Base-by-base conservation (phyloP, 176 grass and related monocot genomes). In the Pharus latifolius region DNA sequence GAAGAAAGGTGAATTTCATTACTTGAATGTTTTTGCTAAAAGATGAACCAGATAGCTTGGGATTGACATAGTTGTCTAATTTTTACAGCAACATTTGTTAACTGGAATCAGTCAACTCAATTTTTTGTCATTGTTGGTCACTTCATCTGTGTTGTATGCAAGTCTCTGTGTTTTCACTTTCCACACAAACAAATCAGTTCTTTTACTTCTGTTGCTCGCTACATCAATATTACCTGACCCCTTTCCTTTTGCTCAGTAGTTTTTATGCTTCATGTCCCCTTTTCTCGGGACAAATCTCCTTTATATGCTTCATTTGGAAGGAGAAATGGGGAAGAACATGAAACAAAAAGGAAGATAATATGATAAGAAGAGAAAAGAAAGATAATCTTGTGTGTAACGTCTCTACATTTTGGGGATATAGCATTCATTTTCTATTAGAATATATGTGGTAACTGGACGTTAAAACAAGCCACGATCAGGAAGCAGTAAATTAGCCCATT, bases 1-100 rank as follows among this genome's bases (percentile, higher is more conserved):
- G 89, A 98, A 61, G 80, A 83, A 64, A 90, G 94, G 94, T 98
- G 30, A 31, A 48, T 28, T 35, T 78, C 29, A 40, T 72, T 29
- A 35, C 42, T 74, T 69, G 37, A 47, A 56, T 65, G 38, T 44
- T 19, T 60, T 24, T 60, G 40, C 32, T 37, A 55, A 12, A 75
- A 62, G 58, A 41, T 46, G 25, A 57, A 42, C 34, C 49, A 48
- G 2, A 40, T 69, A 62, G 69, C 44, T 77, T 61, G 26, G 52
- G 23, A 59, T 26, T 51, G 38, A 26, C 22, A 10, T 56, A 8
- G 0, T 65, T 43, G 65, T 69, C 29, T 16, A 0, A 22, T 23
- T 60, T 44, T 65, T 19, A 25, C 50, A 32, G 19, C 0, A 22
- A 25, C 8, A 22, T 67, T 74, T 67, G n/a, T 18, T 57, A 56